Percentiles rank a stretch among this genome's conserved stretches.
phyloP scores from a whole-genome alignment of 1,139 yeast genomes.

The Candida glucosophila region DNA sequence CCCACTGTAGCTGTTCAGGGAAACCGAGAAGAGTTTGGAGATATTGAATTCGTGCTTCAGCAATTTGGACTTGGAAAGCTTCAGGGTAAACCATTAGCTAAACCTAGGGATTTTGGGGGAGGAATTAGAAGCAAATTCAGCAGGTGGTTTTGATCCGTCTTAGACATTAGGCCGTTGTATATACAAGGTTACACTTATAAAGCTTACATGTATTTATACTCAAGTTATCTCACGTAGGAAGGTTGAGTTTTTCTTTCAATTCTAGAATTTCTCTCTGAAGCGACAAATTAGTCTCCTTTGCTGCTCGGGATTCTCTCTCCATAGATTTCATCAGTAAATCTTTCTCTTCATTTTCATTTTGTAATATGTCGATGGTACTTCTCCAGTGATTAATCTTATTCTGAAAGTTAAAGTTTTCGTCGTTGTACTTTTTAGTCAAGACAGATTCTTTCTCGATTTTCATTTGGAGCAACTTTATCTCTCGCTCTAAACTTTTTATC shows the following conservation, averaged over 20 bases:
- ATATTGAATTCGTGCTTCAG: slow-evolving; percentile 56
- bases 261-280: slow-evolving; percentile 60
- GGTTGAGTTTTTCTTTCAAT: slow-evolving; percentile 21
- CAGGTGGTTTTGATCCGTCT: slow-evolving; percentile 13
- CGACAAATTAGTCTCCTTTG: slow-evolving; percentile 44
- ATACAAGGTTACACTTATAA: no score
- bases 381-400: slow-evolving; percentile 31
- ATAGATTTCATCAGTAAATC: slow-evolving; percentile 25
- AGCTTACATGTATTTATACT: slow-evolving; percentile 2
- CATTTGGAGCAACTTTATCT: slow-evolving; percentile 27
- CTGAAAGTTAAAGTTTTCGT: slow-evolving; percentile 39
- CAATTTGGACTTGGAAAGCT: slow-evolving; percentile 65
- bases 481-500: slow-evolving; percentile 24
- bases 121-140: slow-evolving; percentile 7
- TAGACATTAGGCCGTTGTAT: no score
- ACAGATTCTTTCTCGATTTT: slow-evolving; percentile 28
- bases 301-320: slow-evolving; percentile 35
- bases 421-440: slow-evolving; percentile 35
- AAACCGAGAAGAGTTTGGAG: slow-evolving; percentile 77
- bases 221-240: neutral
- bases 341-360: slow-evolving; percentile 33
- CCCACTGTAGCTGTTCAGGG: slow-evolving; percentile 94
- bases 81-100: slow-evolving; percentile 14
- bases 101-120: slow-evolving; percentile 21
- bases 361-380: slow-evolving; percentile 26